Conservation (phyloP, 805 yeast species). For the Cyberlindnera euphorbiae region DNA sequence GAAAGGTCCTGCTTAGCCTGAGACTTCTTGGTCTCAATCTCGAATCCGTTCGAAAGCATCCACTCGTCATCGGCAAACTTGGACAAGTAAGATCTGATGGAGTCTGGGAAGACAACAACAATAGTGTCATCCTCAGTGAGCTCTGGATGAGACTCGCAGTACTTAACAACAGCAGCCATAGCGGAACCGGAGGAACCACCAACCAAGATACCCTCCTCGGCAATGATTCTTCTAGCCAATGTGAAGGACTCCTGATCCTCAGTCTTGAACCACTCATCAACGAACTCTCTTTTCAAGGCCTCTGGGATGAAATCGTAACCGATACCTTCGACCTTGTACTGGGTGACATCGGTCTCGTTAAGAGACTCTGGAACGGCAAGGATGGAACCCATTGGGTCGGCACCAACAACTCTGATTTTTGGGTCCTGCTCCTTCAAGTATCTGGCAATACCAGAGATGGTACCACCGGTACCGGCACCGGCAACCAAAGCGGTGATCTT, state of each 20-base stretch:
- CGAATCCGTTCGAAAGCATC: constrained; percentile 76
- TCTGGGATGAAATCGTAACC: constrained; percentile 88
- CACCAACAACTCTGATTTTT: constrained; percentile 61
- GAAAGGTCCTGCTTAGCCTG: constrained; percentile 38
- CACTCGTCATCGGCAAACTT: constrained; percentile 90
- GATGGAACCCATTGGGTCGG: constrained; percentile 85
- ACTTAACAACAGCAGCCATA: constrained; percentile 69
- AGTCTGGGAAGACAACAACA: constrained; percentile 82
- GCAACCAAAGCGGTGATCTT: constrained; percentile 73
- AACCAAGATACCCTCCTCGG: constrained; percentile 80
- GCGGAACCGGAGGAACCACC: constrained; percentile 92
- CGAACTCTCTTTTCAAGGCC: constrained; percentile 58
- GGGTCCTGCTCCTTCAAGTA: constrained; percentile 70
- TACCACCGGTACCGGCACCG: constrained; percentile 95
- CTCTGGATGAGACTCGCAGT: constrained; percentile 52
- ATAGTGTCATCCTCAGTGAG: constrained; percentile 69
- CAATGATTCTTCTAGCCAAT: constrained; percentile 74
- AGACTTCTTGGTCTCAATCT: constrained; percentile 39
- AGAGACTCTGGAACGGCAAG: constrained; percentile 74
- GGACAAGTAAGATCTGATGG: constrained; percentile 79
- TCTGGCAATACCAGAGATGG: constrained; percentile 75
- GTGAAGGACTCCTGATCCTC: constrained; percentile 77
- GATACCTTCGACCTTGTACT: constrained; percentile 83
- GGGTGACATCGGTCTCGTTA: constrained; percentile 47
- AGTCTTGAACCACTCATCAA: constrained; percentile 82